Percentiles rank a stretch among this genome's conserved stretches.
These are phyloP conservation scores for Phytophthora pinifolia DNA, from an alignment of 352 stramenopile species.

Conservation along the genomic window DNA sequence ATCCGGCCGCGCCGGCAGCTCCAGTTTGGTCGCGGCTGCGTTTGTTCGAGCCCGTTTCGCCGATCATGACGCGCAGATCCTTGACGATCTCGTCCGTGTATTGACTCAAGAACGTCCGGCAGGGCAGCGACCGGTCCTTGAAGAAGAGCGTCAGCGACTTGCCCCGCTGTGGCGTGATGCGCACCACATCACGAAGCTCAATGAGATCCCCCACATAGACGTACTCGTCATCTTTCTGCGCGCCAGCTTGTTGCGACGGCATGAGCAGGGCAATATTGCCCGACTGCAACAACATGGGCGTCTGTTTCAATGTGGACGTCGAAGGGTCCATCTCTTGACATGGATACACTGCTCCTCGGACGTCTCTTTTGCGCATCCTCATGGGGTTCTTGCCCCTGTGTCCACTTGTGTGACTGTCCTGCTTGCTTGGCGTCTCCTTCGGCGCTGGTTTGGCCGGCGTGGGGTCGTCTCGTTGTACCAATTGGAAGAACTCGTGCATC, in stretches of 20 bases:
- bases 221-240: conserved; percentile 37
- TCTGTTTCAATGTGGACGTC: conserved; percentile 55
- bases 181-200: conserved; percentile 60
- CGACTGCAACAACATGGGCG: conserved; percentile 66
- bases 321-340: conserved; percentile 67
- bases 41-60: conserved; percentile 36
- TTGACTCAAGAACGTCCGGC: conserved; percentile 68
- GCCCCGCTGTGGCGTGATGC: conserved; percentile 72
- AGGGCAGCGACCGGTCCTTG: conserved; percentile 54
- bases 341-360: conserved; percentile 66
- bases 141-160: conserved; percentile 86
- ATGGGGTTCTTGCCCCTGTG: conserved; percentile 33
- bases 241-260: conserved; percentile 16
- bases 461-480: conserved; percentile 59
- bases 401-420: neutral
- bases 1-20: conserved; percentile 12
- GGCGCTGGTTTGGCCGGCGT: conserved; percentile 25
- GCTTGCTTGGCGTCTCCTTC: conserved; percentile 8
- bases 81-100: conserved; percentile 73
- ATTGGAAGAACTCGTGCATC: conserved; percentile 61
- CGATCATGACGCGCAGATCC: conserved; percentile 68
- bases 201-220: conserved; percentile 71
- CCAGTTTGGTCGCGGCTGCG: conserved; percentile 35
- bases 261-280: conserved; percentile 66
- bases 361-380: conserved; percentile 70